Evolutionary conservation across 1,139 yeast species (phyloP).

Genomic region (Saccharomycopsis crataegensis): DNA sequence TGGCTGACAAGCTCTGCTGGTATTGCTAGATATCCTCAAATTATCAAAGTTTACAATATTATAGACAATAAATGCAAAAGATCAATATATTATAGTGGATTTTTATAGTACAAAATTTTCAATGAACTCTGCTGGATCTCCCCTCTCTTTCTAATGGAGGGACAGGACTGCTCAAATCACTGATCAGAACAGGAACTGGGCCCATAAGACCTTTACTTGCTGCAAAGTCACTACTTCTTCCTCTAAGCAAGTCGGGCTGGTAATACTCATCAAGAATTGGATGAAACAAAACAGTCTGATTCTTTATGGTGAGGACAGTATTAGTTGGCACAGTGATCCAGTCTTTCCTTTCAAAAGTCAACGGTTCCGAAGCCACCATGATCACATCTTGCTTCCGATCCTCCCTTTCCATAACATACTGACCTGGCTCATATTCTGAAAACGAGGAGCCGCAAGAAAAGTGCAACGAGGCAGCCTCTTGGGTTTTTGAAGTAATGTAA

Average conservation of each 20-base stretch:
- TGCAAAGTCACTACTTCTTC: slow-evolving; percentile 75
- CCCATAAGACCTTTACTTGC: slow-evolving; percentile 91
- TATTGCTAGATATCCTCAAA: background rate
- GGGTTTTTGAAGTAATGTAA: slow-evolving; percentile 80
- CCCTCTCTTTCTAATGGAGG: slow-evolving; percentile 90
- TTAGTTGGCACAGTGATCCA: slow-evolving; percentile 98
- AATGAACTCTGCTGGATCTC: slow-evolving; percentile 36
- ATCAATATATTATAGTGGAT: background rate
- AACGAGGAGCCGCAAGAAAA: slow-evolving; percentile 91
- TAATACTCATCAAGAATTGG: slow-evolving; percentile 89
- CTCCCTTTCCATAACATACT: slow-evolving; percentile 87
- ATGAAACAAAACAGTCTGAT: slow-evolving; percentile 80
- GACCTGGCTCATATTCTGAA: slow-evolving; percentile 82
- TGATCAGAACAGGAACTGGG: slow-evolving; percentile 47
- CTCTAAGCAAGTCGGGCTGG: slow-evolving; percentile 57
- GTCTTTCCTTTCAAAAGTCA: slow-evolving; percentile 93
- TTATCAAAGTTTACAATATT: background rate
- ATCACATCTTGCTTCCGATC: slow-evolving; percentile 90
- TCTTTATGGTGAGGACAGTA: slow-evolving; percentile 73
- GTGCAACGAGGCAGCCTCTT: slow-evolving; percentile 94
- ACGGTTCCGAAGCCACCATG: slow-evolving; percentile 94
- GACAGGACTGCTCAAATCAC: slow-evolving; percentile 40
- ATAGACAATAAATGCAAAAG: background rate
- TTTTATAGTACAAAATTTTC: background rate
- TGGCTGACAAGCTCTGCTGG: too few relatives aligned